Percentiles rank a stretch among this genome's conserved stretches.
phyloP scores from a whole-genome alignment of 768 basidiomycete species.

The Symmetrospora coprosmae region DNA sequence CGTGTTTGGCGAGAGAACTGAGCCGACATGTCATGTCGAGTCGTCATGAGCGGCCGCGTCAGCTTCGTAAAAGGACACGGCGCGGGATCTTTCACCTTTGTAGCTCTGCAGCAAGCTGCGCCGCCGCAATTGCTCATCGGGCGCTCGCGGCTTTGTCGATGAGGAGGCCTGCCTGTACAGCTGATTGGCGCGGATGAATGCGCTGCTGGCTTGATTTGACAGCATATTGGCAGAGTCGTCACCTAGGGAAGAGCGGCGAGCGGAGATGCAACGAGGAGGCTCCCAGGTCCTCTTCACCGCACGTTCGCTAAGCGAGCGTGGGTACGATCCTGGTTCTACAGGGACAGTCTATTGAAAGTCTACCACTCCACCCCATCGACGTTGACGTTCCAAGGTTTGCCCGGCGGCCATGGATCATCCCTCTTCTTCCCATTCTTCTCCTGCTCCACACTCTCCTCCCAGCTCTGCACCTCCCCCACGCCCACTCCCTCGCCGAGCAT shows the following conservation, averaged over 20 bases:
- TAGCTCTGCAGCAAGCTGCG: slow-evolving; percentile 12
- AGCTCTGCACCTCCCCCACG: slow-evolving; percentile 10
- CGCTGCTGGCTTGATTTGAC: no score
- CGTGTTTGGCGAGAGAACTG: slow-evolving; percentile 18
- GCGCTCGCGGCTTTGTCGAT: neutral
- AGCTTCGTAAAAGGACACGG: neutral
- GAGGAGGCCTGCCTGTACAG: no score
- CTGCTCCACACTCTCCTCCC: slow-evolving; percentile 15
- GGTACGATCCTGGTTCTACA: no score
- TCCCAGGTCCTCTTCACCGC: no score
- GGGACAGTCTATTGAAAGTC: no score
- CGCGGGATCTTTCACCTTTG: neutral
- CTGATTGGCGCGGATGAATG: no score
- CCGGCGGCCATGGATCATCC: slow-evolving; percentile 6
- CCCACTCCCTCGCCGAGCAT: slow-evolving; percentile 13
- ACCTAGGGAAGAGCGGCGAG: no score
- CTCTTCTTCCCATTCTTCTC: neutral
- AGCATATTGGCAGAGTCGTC: no score
- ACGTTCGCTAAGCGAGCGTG: no score
- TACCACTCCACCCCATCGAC: slow-evolving; percentile 8
- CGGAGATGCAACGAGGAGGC: no score
- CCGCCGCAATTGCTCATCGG: slow-evolving; percentile 10
- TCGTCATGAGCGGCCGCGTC: neutral
- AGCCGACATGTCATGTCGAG: neutral
- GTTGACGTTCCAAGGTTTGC: slow-evolving; percentile 7